These are phyloP conservation scores for Saccharomycopsis sp. DNA, from an alignment of 805 yeast species.

Conservation along the genomic window DNA sequence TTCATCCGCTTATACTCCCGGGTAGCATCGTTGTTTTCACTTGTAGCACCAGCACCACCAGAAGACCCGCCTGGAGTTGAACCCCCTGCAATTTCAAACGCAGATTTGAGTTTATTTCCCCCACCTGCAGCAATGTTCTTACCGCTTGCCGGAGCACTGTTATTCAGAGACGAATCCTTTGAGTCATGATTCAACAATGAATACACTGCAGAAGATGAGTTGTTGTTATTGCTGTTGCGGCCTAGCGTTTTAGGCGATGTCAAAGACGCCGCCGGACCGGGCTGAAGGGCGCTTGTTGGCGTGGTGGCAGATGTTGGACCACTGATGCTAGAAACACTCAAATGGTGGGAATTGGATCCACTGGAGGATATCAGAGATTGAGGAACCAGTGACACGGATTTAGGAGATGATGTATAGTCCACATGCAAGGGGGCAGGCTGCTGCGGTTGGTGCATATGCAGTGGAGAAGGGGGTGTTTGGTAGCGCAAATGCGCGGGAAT, in stretches of 20 bases:
- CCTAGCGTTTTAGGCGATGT: background rate
- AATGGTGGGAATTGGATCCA: background rate
- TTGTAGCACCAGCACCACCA: too few species aligned
- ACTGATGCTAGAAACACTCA: background rate
- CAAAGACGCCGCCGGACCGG: background rate
- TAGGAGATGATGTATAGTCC: background rate
- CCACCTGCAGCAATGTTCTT: too few species aligned
- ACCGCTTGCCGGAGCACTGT: too few species aligned
- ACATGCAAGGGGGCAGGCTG: background rate
- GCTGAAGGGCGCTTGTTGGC: background rate
- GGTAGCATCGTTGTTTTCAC: background rate
- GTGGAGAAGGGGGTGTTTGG: background rate
- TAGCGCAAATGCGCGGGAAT: background rate
- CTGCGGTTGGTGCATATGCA: background rate
- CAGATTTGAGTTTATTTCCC: background rate
- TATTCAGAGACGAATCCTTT: background rate
- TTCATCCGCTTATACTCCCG: constrained; percentile 6
- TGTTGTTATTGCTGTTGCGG: background rate
- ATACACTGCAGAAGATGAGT: constrained; percentile 7
- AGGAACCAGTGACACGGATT: background rate
- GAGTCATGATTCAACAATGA: constrained; percentile 9
- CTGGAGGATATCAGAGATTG: background rate
- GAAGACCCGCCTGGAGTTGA: too few species aligned
- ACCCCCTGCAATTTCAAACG: background rate
- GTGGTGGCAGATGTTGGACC: background rate